Evolutionary conservation across 345 rosid species (phyloP).

Genomic region (Corchorus olitorius): DNA sequence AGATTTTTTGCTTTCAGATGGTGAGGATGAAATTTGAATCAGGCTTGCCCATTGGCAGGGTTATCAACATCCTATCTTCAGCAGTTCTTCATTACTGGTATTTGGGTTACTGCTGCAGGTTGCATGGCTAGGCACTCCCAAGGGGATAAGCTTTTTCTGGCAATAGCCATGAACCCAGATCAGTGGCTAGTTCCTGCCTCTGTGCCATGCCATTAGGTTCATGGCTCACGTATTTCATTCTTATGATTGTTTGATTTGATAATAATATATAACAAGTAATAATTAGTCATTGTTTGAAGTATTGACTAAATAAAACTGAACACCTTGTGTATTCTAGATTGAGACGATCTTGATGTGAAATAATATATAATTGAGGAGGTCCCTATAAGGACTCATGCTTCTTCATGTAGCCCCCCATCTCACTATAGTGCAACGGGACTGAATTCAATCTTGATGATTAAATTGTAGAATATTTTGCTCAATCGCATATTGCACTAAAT

Average conservation of each 20-base stretch:
- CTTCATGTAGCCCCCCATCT: background rate
- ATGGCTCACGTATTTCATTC: background rate
- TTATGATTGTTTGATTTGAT: background rate
- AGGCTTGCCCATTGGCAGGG: background rate
- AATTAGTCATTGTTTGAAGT: background rate
- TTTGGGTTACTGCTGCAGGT: background rate
- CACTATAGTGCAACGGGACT: background rate
- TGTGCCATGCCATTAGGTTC: background rate
- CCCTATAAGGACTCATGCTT: background rate
- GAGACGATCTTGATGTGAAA: background rate
- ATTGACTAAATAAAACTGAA: slow-evolving; percentile 1
- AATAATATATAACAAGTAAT: background rate
- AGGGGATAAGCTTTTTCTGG: background rate
- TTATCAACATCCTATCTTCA: background rate
- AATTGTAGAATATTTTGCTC: too few species aligned
- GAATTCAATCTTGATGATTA: too few species aligned
- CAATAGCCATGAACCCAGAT: background rate
- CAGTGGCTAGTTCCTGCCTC: background rate
- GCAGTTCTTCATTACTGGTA: background rate
- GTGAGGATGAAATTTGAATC: slow-evolving; percentile 53
- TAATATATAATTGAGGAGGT: background rate
- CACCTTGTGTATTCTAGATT: background rate
- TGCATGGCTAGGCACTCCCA: background rate
- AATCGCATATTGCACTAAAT: too few species aligned
- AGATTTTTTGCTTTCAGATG: slow-evolving; percentile 73